These are phyloP conservation scores for Solanum clarkiae DNA, from an alignment of 257 asterid species.

Conservation along the genomic window DNA sequence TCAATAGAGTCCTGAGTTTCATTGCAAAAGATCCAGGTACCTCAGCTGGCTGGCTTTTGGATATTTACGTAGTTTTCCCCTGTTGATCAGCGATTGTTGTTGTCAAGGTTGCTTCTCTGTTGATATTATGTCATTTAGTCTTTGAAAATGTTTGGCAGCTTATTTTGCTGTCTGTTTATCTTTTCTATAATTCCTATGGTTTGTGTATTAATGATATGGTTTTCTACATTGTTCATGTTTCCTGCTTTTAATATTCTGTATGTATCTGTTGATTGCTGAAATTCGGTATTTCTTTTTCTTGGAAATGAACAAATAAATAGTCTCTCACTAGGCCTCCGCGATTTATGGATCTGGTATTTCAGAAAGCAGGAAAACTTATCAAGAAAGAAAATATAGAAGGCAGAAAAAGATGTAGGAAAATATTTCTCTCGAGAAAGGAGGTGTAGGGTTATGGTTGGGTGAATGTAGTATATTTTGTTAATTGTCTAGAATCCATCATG, in stretches of 20 bases:
- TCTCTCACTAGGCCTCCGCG: neutral
- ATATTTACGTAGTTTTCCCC: neutral
- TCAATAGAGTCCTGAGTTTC: conserved; percentile 92
- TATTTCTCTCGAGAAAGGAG: neutral
- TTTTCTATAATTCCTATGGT: neutral
- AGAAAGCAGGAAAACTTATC: neutral
- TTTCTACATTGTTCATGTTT: neutral
- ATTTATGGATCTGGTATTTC: neutral
- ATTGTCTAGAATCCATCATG: neutral
- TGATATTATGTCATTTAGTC: neutral
- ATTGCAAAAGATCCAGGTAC: conserved; percentile 83
- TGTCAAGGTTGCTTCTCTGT: neutral
- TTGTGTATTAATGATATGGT: neutral
- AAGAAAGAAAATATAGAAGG: neutral
- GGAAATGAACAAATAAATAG: neutral
- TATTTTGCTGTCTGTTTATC: neutral
- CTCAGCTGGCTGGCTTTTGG: neutral
- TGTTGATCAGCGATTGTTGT: neutral
- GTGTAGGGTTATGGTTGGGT: neutral
- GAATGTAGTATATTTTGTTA: neutral
- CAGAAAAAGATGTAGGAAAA: neutral
- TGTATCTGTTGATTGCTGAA: neutral
- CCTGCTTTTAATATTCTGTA: neutral
- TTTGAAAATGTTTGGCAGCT: neutral
- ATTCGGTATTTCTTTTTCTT: neutral